phyloP scores from a whole-genome alignment of 192 early-diverging fungal genomes.

The Rhizophagus clarus region DNA sequence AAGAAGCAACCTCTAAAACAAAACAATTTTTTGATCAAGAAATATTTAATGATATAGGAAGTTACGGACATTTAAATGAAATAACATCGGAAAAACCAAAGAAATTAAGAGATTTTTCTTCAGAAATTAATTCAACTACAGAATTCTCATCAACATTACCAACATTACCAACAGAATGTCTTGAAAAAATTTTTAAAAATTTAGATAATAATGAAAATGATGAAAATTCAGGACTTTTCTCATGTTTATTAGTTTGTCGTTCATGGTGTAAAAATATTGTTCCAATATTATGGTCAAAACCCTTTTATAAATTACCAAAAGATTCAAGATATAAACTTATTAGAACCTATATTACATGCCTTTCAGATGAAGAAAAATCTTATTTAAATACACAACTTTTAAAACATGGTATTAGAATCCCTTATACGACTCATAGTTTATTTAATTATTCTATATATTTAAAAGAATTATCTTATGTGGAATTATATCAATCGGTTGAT shows the following conservation, averaged over 20 bases:
- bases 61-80: neutral
- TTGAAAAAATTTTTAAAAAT: neutral
- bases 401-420: neutral
- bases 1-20: neutral
- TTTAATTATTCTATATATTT: constrained; percentile 6
- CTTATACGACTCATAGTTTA: neutral
- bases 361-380: neutral
- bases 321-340: neutral
- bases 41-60: neutral
- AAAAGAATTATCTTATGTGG: neutral
- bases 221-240: neutral
- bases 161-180: neutral
- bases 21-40: neutral
- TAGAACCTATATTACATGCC: neutral
- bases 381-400: neutral
- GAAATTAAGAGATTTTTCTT: neutral
- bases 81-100: neutral
- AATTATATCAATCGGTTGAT: neutral
- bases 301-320: neutral
- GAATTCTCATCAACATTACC: neutral
- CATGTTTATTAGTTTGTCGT: constrained; percentile 10
- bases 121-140: neutral
- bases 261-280: constrained; percentile 6
- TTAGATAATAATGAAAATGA: neutral
- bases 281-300: constrained; percentile 11